A percentile compares a stretch with the other conserved stretches of the same genome.
Evolutionary conservation across 83 land plant genomes (phyloP).

Genomic region (Picea mariana): DNA sequence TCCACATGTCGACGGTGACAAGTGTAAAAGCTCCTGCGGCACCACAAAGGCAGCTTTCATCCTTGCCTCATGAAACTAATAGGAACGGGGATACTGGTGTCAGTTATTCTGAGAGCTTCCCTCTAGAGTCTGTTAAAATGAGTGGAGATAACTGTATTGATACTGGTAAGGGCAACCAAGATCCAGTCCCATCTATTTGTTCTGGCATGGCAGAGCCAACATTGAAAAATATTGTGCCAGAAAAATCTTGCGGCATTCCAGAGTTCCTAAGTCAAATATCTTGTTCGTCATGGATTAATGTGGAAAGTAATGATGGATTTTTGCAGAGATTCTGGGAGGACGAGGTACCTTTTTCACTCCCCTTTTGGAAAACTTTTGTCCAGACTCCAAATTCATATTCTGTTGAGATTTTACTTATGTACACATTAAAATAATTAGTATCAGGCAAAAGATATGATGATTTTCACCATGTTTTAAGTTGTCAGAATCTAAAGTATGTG

Average conservation of each 20-base stretch:
- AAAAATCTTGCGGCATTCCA: background rate
- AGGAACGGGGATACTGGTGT: background rate
- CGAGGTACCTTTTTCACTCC: constrained; percentile 11
- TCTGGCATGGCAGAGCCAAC: background rate
- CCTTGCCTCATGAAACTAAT: background rate
- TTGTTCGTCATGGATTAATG: constrained; percentile 20
- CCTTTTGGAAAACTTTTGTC: background rate
- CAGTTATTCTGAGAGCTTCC: background rate
- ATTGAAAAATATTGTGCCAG: background rate
- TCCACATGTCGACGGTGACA: constrained; percentile 2
- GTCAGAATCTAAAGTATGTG: background rate
- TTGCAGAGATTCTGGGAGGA: constrained; percentile 9
- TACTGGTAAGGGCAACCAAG: background rate
- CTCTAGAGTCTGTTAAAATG: background rate
- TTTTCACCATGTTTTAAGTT: background rate
- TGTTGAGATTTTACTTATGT: background rate
- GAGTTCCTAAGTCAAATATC: background rate
- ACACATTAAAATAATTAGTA: background rate
- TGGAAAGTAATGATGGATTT: constrained; percentile 30
- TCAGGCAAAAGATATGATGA: background rate
- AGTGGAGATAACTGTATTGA: background rate
- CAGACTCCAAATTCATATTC: background rate
- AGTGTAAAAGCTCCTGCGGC: background rate
- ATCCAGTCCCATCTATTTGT: background rate
- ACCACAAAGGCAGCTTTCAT: background rate